A percentile compares a stretch with the other conserved stretches of the same genome.
Conservation (phyloP, 345 rosid genomes). For the Barbarea vulgaris region DNA sequence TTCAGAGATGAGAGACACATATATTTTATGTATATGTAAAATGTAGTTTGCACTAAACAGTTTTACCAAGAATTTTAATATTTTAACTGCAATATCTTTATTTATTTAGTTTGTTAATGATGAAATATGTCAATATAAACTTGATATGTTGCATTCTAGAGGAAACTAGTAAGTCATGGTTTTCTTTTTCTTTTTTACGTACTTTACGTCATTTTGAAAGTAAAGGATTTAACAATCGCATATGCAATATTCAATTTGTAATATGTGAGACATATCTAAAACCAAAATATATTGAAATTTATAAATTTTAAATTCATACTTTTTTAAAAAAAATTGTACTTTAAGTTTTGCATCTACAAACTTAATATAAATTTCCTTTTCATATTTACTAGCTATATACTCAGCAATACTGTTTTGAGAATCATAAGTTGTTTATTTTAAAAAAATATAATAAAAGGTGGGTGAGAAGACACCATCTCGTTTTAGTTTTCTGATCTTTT, state of each 20-base stretch:
- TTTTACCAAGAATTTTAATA: not conserved
- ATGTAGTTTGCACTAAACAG: not conserved
- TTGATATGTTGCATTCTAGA: not conserved
- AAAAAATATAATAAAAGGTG: constrained; percentile 4
- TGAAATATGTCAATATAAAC: not conserved
- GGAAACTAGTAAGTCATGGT: not conserved
- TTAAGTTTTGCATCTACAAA: not conserved
- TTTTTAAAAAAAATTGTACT: not conserved
- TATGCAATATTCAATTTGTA: not conserved
- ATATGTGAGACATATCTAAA: not conserved
- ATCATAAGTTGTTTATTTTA: not conserved
- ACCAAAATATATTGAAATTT: too few relatives aligned
- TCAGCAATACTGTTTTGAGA: not conserved
- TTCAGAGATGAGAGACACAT: too few relatives aligned
- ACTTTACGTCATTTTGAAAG: not conserved
- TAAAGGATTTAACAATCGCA: not conserved
- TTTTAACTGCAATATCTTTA: not conserved
- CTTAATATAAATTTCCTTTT: not conserved
- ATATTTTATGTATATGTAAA: not conserved
- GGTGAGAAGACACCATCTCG: constrained; percentile 29
- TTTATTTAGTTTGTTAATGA: not conserved
- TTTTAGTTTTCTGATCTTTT: not conserved
- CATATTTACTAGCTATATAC: not conserved
- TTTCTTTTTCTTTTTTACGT: not conserved
- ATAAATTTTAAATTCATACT: not conserved